Evolutionary conservation across 1,284 basidiomycete species (phyloP).

Genomic region (Prillingera fragicola): DNA sequence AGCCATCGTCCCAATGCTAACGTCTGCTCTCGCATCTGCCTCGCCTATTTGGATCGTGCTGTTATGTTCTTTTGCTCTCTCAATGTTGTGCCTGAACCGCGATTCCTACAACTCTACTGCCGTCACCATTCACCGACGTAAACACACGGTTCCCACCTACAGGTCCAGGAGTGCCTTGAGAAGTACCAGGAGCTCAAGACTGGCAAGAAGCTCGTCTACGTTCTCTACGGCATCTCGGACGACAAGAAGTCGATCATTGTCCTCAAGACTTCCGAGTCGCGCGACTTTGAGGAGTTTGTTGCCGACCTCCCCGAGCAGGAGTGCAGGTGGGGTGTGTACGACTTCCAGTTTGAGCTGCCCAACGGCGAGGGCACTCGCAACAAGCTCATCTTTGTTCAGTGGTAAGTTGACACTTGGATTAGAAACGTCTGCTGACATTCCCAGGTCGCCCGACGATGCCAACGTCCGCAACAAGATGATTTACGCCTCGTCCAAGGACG

Average conservation of each 20-base stretch:
- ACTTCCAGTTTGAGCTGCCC: constrained; percentile 78
- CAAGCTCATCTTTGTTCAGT: constrained; percentile 83
- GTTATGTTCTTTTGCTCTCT: too few relatives aligned
- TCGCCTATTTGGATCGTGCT: too few relatives aligned
- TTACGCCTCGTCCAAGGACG: constrained; percentile 86
- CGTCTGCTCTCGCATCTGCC: background rate
- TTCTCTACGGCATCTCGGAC: constrained; percentile 70
- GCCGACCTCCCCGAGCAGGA: constrained; percentile 66
- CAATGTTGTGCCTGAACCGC: too few relatives aligned
- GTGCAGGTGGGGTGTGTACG: constrained; percentile 88
- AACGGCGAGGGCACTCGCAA: constrained; percentile 74
- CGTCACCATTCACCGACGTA: background rate
- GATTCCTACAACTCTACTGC: background rate
- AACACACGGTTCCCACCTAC: background rate
- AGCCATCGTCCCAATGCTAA: background rate
- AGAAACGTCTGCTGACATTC: background rate
- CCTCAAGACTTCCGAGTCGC: constrained; percentile 54
- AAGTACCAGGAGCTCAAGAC: constrained; percentile 74
- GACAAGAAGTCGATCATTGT: constrained; percentile 70
- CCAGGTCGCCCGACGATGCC: constrained; percentile 80
- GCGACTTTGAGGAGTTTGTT: constrained; percentile 73
- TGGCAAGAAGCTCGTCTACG: constrained; percentile 77
- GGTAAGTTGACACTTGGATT: constrained; percentile 52
- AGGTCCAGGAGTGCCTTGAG: constrained; percentile 55
- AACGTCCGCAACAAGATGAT: constrained; percentile 94